These are phyloP conservation scores for Trichoderma parareesei DNA, from an alignment of 495 filamentous ascomycete species.

Conservation along the genomic window DNA sequence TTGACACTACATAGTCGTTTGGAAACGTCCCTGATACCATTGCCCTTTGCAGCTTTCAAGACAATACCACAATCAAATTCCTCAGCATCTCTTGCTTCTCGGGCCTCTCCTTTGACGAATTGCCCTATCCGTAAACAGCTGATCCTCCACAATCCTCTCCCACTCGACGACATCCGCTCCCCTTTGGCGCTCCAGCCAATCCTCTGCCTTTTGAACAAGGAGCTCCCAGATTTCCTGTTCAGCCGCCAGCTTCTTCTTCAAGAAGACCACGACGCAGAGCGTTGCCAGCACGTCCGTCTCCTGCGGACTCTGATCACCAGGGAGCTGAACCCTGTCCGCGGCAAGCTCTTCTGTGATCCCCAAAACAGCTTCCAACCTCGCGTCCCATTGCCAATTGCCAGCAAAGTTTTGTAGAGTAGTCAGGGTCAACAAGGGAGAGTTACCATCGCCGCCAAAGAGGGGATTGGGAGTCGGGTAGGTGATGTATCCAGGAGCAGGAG, in stretches of 20 bases:
- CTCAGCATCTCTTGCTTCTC: too few species aligned
- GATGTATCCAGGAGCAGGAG: background rate
- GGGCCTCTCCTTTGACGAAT: too few species aligned
- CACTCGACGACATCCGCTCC: background rate
- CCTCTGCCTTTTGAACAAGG: constrained; percentile 39
- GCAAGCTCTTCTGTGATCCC: constrained; percentile 6
- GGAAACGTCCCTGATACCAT: too few species aligned
- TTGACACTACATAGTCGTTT: too few species aligned
- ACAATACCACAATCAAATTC: too few species aligned
- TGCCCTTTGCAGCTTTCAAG: too few species aligned
- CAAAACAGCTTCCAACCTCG: background rate
- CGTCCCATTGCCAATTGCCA: constrained; percentile 35
- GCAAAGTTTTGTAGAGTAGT: constrained; percentile 43
- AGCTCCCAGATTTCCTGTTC: constrained; percentile 48
- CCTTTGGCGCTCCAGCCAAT: background rate
- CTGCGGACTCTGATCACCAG: background rate
- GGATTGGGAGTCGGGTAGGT: too few species aligned
- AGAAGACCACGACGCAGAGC: constrained; percentile 38
- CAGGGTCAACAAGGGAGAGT: constrained; percentile 15
- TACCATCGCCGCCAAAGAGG: background rate
- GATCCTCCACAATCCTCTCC: background rate
- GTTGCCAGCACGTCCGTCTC: constrained; percentile 32
- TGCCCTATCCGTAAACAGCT: background rate
- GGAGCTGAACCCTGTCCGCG: constrained; percentile 9
- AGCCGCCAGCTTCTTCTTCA: constrained; percentile 32